Evolutionary conservation across 345 rosid species (phyloP), one percentile per base, ranked within the genome.

Genomic region (Nasturtium officinale): DNA sequence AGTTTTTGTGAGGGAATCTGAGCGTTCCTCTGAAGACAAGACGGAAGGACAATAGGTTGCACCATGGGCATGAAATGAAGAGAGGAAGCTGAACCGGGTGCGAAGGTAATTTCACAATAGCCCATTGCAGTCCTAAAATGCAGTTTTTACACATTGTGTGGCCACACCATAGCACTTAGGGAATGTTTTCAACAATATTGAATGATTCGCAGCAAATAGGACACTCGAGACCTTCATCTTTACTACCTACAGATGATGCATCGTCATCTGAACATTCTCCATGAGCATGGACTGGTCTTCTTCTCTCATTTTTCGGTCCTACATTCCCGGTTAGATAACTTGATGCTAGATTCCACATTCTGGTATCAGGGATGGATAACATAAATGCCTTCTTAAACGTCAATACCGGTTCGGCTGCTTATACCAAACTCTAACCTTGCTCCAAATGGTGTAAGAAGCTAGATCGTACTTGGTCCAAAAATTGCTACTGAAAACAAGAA

Each of bases 191-290:
- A n/a, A 93, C 97, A 1, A 90, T 83, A 70, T 93, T 90, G 67
- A 93, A 93, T 59, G 91, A 87, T 63, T 93, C 98, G 85, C 89
- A 90, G 81, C 96, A 93, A 37, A 93, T 85, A 0, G 92, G 97
- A 72, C 98, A 93, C 74, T 93, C 97, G 42, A 93, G 78, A 67
- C 94, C 85, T 69, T 93, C 94, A 0, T 87, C 92, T 78, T 86
- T 79, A 80, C 89, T 85, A 8, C 65, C 78, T 53, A 59, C 74
- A 67, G 86, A 83, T 38, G 91, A 85, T 0, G 69, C 86, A 29
- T 93, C 93, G 13, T 93, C 91, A 43, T 89, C 96, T 0, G 94
- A 86, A 80, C 92, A 89, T 59, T 87, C 97, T 29, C 77, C 80
- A 56, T 74, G 76, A 62, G 78, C 72, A 57, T 77, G 85, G 17